Evolutionary conservation across 2,329 filamentous ascomycete species (phyloP).

Genomic region (Coleophoma eucalyptorum): DNA sequence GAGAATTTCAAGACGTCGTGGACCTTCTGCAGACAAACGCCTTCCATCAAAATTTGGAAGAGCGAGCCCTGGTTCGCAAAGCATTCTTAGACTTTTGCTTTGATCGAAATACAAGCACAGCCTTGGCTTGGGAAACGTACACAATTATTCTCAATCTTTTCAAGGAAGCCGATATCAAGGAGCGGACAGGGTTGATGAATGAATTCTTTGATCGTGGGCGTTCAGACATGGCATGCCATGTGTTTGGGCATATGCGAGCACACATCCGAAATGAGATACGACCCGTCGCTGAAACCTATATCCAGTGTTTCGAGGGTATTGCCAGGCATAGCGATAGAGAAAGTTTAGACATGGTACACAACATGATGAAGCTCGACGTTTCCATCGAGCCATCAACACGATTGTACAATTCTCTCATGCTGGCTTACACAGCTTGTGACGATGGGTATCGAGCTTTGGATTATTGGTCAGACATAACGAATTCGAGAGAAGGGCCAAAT

Average conservation of each 20-base stretch:
- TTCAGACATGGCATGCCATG: conserved; percentile 78
- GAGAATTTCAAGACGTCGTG: conserved; percentile 75
- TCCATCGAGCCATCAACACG: conserved; percentile 71
- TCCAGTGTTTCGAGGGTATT: conserved; percentile 73
- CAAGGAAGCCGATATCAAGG: conserved; percentile 58
- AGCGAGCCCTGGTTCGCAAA: conserved; percentile 63
- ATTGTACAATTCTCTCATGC: conserved; percentile 81
- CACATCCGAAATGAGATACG: conserved; percentile 59
- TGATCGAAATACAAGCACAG: conserved; percentile 57
- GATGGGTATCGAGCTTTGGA: conserved; percentile 64
- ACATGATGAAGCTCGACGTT: conserved; percentile 93
- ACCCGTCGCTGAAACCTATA: conserved; percentile 72
- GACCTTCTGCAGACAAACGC: conserved; percentile 77
- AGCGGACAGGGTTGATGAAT: conserved; percentile 72
- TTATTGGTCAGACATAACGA: conserved; percentile 82
- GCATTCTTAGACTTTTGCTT: conserved; percentile 66
- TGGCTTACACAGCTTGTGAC: conserved; percentile 73
- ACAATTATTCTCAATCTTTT: conserved; percentile 63
- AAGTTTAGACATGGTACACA: conserved; percentile 74
- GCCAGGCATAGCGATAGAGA: conserved; percentile 56
- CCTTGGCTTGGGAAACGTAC: conserved; percentile 62
- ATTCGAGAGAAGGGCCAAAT: conserved; percentile 79
- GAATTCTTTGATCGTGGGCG: conserved; percentile 75
- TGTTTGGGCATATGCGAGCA: conserved; percentile 93
- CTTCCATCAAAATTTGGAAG: conserved; percentile 64